These are phyloP conservation scores for Monosporascus sp. DNA, from an alignment of 2,329 filamentous ascomycete species.

Conservation along the genomic window DNA sequence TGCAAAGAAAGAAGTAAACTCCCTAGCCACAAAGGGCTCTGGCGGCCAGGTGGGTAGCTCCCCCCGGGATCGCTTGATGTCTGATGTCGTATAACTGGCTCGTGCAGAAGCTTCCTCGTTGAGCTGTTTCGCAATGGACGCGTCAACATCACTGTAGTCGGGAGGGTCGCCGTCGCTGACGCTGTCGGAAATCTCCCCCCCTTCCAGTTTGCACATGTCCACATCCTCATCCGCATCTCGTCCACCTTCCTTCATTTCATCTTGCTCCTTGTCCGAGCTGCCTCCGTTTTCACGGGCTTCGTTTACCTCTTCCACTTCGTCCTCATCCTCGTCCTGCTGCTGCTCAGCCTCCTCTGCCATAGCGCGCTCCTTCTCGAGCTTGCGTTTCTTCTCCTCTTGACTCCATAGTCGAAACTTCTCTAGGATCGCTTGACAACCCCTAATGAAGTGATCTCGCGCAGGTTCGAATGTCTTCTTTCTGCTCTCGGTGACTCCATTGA, in stretches of 20 bases:
- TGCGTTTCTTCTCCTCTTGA: conserved; percentile 80
- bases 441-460: conserved; percentile 78
- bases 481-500: conserved; percentile 77
- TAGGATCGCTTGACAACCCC: conserved; percentile 73
- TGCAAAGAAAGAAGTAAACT: conserved; percentile 82
- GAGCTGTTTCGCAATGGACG: conserved; percentile 67
- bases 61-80: conserved; percentile 16
- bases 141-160: conserved; percentile 66
- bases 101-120: conserved; percentile 57
- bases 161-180: conserved; percentile 47
- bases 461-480: conserved; percentile 84
- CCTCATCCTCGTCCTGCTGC: conserved; percentile 27
- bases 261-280: conserved; percentile 24
- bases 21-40: conserved; percentile 41
- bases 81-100: conserved; percentile 19
- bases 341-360: conserved; percentile 45
- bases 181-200: conserved; percentile 22
- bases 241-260: conserved; percentile 9
- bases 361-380: conserved; percentile 67
- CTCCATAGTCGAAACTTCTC: conserved; percentile 87
- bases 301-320: conserved; percentile 12
- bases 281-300: conserved; percentile 21
- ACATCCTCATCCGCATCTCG: conserved; percentile 29
- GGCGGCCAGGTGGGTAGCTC: conserved; percentile 23
- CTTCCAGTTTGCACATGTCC: conserved; percentile 19